Base-by-base conservation (phyloP, 2,329 filamentous ascomycete genomes). In the Zymoseptoria pseudotritici region DNA sequence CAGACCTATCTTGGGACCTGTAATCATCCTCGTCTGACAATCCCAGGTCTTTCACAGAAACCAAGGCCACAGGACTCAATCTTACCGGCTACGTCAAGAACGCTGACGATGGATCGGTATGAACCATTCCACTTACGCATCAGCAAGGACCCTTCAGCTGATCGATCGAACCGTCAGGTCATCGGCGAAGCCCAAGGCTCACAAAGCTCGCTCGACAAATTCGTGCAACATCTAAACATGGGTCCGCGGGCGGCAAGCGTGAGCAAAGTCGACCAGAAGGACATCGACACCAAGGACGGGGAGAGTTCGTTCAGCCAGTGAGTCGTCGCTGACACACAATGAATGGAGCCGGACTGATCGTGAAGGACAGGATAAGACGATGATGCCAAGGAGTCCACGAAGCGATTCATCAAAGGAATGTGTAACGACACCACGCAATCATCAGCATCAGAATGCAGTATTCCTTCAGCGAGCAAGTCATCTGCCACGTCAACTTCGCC, bases 141-240 rank as follows among this genome's bases (percentile, higher is more conserved):
- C 4, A 7, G 4, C 7, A 29, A 29, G 26, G 2, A 9, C 26
- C 26, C 3, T 29, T 13, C 26, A 11, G 10, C 49, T 58, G 51
- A 56, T 20, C 8, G 1, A 9, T 17, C 10, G 0, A 4, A 1
- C 8, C 26, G 26, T 29, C 65, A 96, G 90, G 92, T 97, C 53
- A 85, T 90, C 70, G 93, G 93, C 24, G 92, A 97, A 76, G 91
- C 87, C 4, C 93, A 97, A 72, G 92, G 91, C 29, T 79, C 83
- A 1, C 80, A 86, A 1, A 81, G 84, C 0, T 75, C 81, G 2
- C 73, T 97, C 24, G 75, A 85, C 56, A 82, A 85, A 58, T 88
- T 97, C 65, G 76, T 96, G 42, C 84, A 87, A 66, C 86, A 90
- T 63, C 77, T 97, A 53, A 82, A 91, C 69, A 82, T 84, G 56